A percentile compares a stretch with the other conserved stretches of the same genome.
These are phyloP conservation scores for Chaetothyriales sp. DNA, from an alignment of 2,329 filamentous ascomycete genomes.

Conservation along the genomic window DNA sequence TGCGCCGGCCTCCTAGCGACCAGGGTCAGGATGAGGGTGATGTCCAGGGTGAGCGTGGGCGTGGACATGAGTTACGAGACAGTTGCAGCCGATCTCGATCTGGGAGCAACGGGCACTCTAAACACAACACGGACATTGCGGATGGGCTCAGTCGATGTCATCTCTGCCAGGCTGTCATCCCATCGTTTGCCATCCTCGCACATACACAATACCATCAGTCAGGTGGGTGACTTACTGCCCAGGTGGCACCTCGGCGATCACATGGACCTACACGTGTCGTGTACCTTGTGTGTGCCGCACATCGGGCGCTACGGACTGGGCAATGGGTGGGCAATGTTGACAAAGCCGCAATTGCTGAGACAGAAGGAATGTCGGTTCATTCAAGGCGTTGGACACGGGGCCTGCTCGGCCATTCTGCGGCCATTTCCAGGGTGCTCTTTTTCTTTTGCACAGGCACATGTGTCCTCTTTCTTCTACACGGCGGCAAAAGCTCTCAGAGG, in stretches of 20 bases:
- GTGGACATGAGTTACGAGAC: background rate
- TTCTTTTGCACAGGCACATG: too few species aligned
- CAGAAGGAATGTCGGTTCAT: background rate
- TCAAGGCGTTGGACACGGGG: background rate
- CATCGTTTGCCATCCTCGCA: conserved; percentile 11
- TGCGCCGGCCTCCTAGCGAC: background rate
- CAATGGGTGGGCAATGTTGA: background rate
- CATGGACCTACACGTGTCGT: background rate
- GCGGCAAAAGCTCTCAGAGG: too few species aligned
- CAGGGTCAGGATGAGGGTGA: background rate
- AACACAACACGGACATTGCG: conserved; percentile 5
- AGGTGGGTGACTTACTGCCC: background rate
- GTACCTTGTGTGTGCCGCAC: too few species aligned
- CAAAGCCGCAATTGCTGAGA: background rate
- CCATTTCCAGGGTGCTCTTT: too few species aligned
- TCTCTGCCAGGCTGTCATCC: conserved; percentile 11
- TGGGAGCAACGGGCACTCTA: conserved; percentile 10
- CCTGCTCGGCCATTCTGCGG: background rate
- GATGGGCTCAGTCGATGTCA: conserved; percentile 8
- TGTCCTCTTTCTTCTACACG: too few species aligned
- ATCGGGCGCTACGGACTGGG: background rate
- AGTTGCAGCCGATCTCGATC: background rate
- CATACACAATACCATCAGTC: conserved; percentile 14
- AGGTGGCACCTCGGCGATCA: background rate
- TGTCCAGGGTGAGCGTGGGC: background rate